Base-by-base conservation (phyloP, 352 stramenopile genomes). In the Phytophthora multivora region DNA sequence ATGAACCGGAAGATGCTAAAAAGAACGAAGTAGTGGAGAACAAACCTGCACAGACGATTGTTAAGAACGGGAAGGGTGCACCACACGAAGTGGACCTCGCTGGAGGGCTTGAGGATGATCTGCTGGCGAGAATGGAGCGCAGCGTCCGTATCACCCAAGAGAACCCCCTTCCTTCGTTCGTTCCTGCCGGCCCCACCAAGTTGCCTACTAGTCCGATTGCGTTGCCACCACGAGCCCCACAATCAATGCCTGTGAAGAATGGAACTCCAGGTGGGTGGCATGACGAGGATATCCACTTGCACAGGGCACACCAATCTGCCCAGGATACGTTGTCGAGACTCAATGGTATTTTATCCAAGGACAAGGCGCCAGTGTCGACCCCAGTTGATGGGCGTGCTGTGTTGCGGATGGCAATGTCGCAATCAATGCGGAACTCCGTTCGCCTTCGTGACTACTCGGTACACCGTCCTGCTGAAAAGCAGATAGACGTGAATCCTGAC, bases 251-350 rank as follows among this genome's bases (percentile, higher is more conserved):
- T 19, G 36, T 41, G 2, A 25, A 39, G 18, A 67, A 52, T 33
- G 53, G 40, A 46, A 6, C 33, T 5, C 45, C 31, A 21, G 49
- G 58, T 8, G 51, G 59, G 5, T 90, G 70, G 71, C 70, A 69
- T 19, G 80, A 90, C 8, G 75, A 88, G 42, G 70, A 90, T 19
- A 48, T 88, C 1, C 72, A 76, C 40, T 59, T 86, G 4, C 71
- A 76, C 15, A 66, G 80, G 35, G 82, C 83, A 57, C 77, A 90
- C 49, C 72, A 84, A 49, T 83, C 71, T 16, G 83, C 79, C 0
- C 71, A 90, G 51, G 79, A 90, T 33, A 89, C 80, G 39, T 41
- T 92, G 3, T 90, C 77, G 6, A 61, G 72, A 16, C 55, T 92
- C 5, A 88, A 92, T 26, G 75, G 71, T 1, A 89, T 92, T 30